phyloP scores from a whole-genome alignment of 805 yeast species.

The Candida morakotiae region DNA sequence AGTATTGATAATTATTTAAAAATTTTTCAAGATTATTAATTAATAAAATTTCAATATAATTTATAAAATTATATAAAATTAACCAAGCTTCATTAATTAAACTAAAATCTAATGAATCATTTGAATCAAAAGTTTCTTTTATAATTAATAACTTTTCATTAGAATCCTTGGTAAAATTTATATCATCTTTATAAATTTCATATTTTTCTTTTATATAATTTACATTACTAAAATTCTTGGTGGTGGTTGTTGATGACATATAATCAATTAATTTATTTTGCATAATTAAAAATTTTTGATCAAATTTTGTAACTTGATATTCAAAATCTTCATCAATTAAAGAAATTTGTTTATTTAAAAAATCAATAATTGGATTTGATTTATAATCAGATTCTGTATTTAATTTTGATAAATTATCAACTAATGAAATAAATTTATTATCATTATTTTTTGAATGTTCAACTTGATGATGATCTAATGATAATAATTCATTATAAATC shows the following conservation, averaged over 20 bases:
- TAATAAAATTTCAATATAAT: conserved; percentile 29
- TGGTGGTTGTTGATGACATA: conserved; percentile 26
- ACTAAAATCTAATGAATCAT: conserved; percentile 38
- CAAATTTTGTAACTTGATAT: conserved; percentile 33
- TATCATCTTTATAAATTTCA: conserved; percentile 30
- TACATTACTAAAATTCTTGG: conserved; percentile 34
- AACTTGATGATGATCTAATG: conserved; percentile 34
- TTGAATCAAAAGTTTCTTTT: conserved; percentile 29
- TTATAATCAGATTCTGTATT: conserved; percentile 11
- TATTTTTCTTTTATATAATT: conserved; percentile 37
- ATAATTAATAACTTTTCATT: conserved; percentile 25
- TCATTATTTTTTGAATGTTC: conserved; percentile 2
- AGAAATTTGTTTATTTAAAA: conserved; percentile 29
- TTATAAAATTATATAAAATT: conserved; percentile 32
- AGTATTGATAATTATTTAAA: conserved; percentile 35
- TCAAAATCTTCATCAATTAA: conserved; percentile 29
- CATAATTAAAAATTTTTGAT: conserved; percentile 31
- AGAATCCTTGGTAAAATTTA: conserved; percentile 21
- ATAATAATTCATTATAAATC: conserved; percentile 33
- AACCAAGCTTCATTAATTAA: conserved; percentile 42
- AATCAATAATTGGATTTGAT: conserved; percentile 30
- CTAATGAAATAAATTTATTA: conserved; percentile 34
- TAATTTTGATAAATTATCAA: conserved; percentile 34
- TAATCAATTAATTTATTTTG: conserved; percentile 35
- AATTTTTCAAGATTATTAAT: conserved; percentile 27